Base-by-base conservation (phyloP, 176 grass and related monocot genomes). In the Carex scoparia region DNA sequence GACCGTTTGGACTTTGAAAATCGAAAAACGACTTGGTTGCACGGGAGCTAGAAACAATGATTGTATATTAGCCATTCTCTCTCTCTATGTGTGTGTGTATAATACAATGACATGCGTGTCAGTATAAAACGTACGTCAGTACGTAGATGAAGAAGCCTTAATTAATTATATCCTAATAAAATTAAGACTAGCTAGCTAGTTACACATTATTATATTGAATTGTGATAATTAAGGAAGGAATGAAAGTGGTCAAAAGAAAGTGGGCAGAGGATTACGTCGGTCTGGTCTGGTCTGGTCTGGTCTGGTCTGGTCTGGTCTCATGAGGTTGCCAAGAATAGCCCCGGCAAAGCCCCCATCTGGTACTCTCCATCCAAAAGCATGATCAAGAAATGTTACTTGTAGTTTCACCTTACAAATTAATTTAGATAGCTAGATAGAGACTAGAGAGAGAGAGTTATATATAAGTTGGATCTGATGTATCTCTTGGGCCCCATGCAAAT, bases 271-370 rank as follows among this genome's bases (percentile, higher is more conserved):
- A 67, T 85, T 85, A 77, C 83, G 83, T 85, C 12, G 11, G 11
- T 46, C 44, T 7, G 53, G 38, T 67, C 60, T 65, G 23, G 23
- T 23, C 23, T 23, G 23, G 23, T 23, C 23, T 23, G 23, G 23
- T 23, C 23, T 23, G 23, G 23, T 23, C 23, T 23, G 23, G 23
- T 23, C 23, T 23, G 23, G 38, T 67, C 60, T 65, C 73, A 67
- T 57, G 61, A 82, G 78, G 35, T 87, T 87, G 59, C 85, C 49
- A 49, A 82, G 28, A 87, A 83, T 74, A 75, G 79, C 40, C 77
- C 86, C 79, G 10, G 79, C 86, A 82, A 51, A 51, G 48, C 79
- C 30, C 10, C 15, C 10, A 65, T 57, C 13, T 57, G 49, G 48
- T 16, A 32, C 74, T 31, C 51, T 84, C 81, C 55, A 82, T 65